Evolutionary conservation across 345 rosid species (phyloP), one percentile per base, ranked within the genome.

Genomic region (Salix udensis): DNA sequence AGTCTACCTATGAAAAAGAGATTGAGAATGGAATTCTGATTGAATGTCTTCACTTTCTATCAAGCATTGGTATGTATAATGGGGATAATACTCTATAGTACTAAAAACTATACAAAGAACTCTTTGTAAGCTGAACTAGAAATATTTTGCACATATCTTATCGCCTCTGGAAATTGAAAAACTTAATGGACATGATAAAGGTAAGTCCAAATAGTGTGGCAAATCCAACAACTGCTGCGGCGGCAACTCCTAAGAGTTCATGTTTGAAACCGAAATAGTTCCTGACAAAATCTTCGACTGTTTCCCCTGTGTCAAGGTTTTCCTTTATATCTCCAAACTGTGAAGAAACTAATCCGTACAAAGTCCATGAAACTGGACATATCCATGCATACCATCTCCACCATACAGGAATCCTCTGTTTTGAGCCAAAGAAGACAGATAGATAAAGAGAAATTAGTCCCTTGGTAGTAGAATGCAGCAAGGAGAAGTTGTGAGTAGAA

Each of bases 361-460:
- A 60, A 2, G 84, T 81, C 90, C 89, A 85, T 50, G 88, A 75
- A 36, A 82, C 82, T 7, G 90, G 90, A 81, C 82, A 82, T 40
- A 77, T 46, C 76, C 75, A 77, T 2, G 85, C 21, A 71, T 79
- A 82, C 90, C 89, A 87, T 83, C 83, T 81, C 76, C 85, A 84
- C 89, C 89, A 86, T 30, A 74, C 65, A 1, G 81, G 77, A 67
- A 89, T 86, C 67, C 88, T 80, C 90, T 89, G 83, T 42, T 66
- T 12, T 5, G n/a, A 39, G 21, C 69, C 16, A 31, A 66, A 18
- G 21, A 13, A 66, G 40, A 66, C 36, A n/a, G 18, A 34, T 34
- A 16, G 37, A 42, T 10, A 11, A 9, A 30, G 26, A 65, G 12
- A n/a, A 13, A 21, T 30, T 10, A 65, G 68, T 65, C 15, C 15